A percentile compares a stretch with the other conserved stretches of the same genome.
Conservation (phyloP, 176 grass and related monocot genomes). For the Elymus sibiricus region DNA sequence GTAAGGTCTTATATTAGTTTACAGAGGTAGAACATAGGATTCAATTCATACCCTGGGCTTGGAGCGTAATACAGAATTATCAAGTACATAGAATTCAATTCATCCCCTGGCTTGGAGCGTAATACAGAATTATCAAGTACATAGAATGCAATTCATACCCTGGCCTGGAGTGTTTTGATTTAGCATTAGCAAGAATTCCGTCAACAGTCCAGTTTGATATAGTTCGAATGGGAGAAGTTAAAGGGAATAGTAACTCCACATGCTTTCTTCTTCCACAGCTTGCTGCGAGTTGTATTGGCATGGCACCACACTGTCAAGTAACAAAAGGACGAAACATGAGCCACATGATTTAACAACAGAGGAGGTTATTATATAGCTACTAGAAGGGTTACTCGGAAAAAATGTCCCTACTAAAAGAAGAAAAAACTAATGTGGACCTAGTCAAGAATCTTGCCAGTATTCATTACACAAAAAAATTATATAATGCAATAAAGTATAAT, state of each 20-base stretch:
- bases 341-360: background rate
- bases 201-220: constrained; percentile 29
- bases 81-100: background rate
- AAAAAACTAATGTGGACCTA: constrained; percentile 5
- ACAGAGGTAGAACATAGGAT: background rate
- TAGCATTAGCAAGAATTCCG: constrained; percentile 21
- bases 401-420: background rate
- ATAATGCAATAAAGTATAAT: background rate
- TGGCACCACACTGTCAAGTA: constrained; percentile 23
- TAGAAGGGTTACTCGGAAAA: background rate
- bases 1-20: background rate
- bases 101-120: background rate
- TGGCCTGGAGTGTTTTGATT: constrained; percentile 6
- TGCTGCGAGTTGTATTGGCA: constrained; percentile 33
- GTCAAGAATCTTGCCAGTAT: background rate
- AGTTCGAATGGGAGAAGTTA: constrained; percentile 15
- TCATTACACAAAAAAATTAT: background rate
- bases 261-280: constrained; percentile 28
- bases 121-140: too few relatives aligned
- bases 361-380: background rate
- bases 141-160: constrained; percentile 16
- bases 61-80: background rate
- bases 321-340: constrained; percentile 1
- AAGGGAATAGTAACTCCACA: constrained; percentile 33
- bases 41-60: constrained; percentile 27